Evolutionary conservation across 176 grass and related monocot genomes (phyloP), one percentile per base, ranked within the genome.

Genomic region (Puya raimondii): DNA sequence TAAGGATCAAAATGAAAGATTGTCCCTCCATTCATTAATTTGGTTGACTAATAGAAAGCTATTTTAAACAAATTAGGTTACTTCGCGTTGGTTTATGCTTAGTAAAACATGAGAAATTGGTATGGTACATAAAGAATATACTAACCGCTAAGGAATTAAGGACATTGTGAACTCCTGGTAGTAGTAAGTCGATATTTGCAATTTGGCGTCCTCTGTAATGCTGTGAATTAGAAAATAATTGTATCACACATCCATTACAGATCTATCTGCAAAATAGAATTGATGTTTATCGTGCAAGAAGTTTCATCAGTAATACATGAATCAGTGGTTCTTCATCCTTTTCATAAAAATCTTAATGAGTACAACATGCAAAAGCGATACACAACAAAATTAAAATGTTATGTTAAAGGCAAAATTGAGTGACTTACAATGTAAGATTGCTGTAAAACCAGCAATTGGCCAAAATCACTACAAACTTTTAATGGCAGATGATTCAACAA

Each of bases 91-190:
- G 1, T 59, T 10, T 59, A 18, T 20, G 16, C 54, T 59, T 59
- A 1, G 54, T 15, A 59, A 59, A 59, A 59, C 9, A 59, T 18
- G 20, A 9, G 20, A 56, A 14, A 18, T 59, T 59, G 54, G 6
- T 10, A 50, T 20, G 12, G 21, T 20, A 23, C 21, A 50, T 20
- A 50, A 16, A 54, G 25, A 10, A 20, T 20, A 18, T 42, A 59
- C 70, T 29, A 47, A 72, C 70, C 70, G 70, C 70, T 57, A 72
- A 72, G 52, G 51, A 72, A 57, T 72, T 72, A 14, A 58, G 51
- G 58, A 72, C 70, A 59, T 72, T 72, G 58, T 72, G 52, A 58
- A 72, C 70, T 42, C 70, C 70, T 72, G 70, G 52, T 16, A 72
- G 15, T 10, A 42, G 14, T 57, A 72, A 29, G 12, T 22, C 58